Evolutionary conservation across 2,329 filamentous ascomycete genomes (phyloP).

Genomic region (Tolypocladium inflatum): DNA sequence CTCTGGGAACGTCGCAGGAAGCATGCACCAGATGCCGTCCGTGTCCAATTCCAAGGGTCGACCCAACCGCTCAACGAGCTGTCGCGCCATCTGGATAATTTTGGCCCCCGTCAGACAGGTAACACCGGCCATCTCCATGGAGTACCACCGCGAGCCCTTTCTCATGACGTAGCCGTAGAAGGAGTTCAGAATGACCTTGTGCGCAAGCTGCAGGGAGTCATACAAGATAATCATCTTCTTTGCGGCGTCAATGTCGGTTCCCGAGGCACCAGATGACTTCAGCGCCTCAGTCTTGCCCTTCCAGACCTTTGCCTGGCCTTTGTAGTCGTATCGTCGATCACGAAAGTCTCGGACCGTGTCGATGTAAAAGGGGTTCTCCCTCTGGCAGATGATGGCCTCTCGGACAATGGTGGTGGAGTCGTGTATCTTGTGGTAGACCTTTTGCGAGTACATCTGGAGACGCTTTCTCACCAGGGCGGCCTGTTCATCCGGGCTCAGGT

Average conservation of each 20-base stretch:
- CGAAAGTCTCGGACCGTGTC: slow-evolving; percentile 93
- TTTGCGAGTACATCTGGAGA: slow-evolving; percentile 87
- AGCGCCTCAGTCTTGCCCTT: slow-evolving; percentile 89
- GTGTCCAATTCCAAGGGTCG: slow-evolving; percentile 91
- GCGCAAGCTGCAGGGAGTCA: slow-evolving; percentile 90
- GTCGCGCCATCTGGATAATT: slow-evolving; percentile 93
- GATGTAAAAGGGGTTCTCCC: slow-evolving; percentile 97
- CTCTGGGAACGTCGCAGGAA: slow-evolving; percentile 91
- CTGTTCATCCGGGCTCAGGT: slow-evolving; percentile 75
- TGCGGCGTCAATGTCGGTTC: slow-evolving; percentile 75
- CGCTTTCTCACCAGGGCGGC: slow-evolving; percentile 73
- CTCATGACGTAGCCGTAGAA: slow-evolving; percentile 99
- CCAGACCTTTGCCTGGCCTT: slow-evolving; percentile 96
- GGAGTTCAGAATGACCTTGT: slow-evolving; percentile 98
- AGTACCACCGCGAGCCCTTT: slow-evolving; percentile 98
- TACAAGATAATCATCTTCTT: slow-evolving; percentile 99
- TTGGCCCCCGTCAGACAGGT: slow-evolving; percentile 93
- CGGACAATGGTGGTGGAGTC: slow-evolving; percentile 86
- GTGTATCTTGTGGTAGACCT: slow-evolving; percentile 99
- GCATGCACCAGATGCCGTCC: slow-evolving; percentile 99
- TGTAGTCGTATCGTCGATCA: slow-evolving; percentile 96
- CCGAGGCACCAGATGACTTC: slow-evolving; percentile 69
- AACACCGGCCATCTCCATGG: slow-evolving; percentile 97
- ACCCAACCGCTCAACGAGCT: slow-evolving; percentile 87
- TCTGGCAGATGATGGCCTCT: slow-evolving; percentile 95